Evolutionary conservation across 2,329 filamentous ascomycete species (phyloP).

Genomic region (Hypoxylon sp.): DNA sequence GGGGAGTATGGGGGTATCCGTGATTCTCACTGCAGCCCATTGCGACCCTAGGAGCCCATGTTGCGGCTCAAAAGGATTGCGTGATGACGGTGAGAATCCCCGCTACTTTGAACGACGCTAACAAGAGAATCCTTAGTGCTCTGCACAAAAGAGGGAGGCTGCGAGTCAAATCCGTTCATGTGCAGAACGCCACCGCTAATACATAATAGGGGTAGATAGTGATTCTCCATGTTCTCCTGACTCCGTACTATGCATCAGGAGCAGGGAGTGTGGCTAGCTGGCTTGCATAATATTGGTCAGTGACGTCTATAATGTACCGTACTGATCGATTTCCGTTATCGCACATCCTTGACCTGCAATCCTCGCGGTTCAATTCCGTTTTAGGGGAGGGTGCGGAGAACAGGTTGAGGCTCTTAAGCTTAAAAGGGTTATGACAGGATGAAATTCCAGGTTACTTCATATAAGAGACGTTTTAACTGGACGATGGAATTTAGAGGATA

Average conservation of each 20-base stretch:
- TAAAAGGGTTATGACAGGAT: constrained; percentile 4
- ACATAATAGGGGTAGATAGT: constrained; percentile 20
- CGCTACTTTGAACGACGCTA: neutral
- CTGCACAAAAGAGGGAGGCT: neutral
- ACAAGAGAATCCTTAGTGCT: constrained; percentile 1
- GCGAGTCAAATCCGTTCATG: constrained; percentile 22
- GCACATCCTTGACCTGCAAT: constrained; percentile 8
- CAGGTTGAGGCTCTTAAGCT: constrained; percentile 34
- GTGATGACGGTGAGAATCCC: neutral
- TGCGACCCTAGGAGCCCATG: constrained; percentile 27
- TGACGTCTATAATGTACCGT: constrained; percentile 29
- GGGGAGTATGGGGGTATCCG: constrained; percentile 9
- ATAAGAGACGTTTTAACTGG: constrained; percentile 16
- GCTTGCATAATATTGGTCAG: constrained; percentile 45
- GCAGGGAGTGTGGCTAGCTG: constrained; percentile 17
- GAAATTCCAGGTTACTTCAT: neutral
- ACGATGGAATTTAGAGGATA: neutral
- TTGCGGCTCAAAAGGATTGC: constrained; percentile 40
- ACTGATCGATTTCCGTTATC: constrained; percentile 20
- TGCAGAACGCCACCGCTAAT: constrained; percentile 36
- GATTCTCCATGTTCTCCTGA: constrained; percentile 7
- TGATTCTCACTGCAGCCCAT: constrained; percentile 29
- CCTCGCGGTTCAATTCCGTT: constrained; percentile 12
- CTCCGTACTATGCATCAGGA: constrained; percentile 17
- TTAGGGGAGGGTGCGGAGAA: constrained; percentile 9